Base-by-base conservation (phyloP, 176 grass and related monocot genomes). In the Aegilops longissima region DNA sequence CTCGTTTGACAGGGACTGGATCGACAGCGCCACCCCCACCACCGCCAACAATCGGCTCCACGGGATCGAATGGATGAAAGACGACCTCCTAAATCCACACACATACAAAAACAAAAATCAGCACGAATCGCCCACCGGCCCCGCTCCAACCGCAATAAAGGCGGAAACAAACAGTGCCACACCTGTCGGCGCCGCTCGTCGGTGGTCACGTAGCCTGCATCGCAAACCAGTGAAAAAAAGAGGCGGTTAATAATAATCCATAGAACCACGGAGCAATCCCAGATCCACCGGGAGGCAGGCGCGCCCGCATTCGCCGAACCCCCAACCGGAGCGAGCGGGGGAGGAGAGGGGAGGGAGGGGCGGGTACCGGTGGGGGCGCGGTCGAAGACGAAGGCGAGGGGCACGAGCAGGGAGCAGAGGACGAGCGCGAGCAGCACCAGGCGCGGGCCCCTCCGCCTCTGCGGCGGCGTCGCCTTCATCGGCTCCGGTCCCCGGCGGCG, bases 351-450 rank as follows among this genome's bases (percentile, higher is more conserved):
- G 20, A 6, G 10, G 64, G 10, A 17, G 4, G 4, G 23, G 23
- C 16, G 38, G 3, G 24, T 66, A 97, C 95, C 95, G 59, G 95
- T 65, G 18, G 91, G 85, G 69, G 85, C 87, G 80, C 81, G 88
- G 70, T 90, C 91, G 91, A 98, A 92, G 80, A 95, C 25, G 85
- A 98, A 94, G 44, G 86, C 90, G 69, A 98, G 62, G 44, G 96
- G 96, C 10, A 98, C 90, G 90, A 98, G 96, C 29, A 95, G 86
- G 24, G 91, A 98, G 88, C 90, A 98, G 76, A 95, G 58, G 84
- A 98, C 88, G 54, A 98, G 91, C 33, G 90, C 93, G 24, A 95
- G 96, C 88, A 94, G 91, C 76, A 81, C 93, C 56, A 49, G 77
- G 86, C 90, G 88, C 17, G 88, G 89, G 21, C 84, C 81, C 67